Base-by-base conservation (phyloP, 768 basidiomycete species). In the Mycena indigotica region DNA sequence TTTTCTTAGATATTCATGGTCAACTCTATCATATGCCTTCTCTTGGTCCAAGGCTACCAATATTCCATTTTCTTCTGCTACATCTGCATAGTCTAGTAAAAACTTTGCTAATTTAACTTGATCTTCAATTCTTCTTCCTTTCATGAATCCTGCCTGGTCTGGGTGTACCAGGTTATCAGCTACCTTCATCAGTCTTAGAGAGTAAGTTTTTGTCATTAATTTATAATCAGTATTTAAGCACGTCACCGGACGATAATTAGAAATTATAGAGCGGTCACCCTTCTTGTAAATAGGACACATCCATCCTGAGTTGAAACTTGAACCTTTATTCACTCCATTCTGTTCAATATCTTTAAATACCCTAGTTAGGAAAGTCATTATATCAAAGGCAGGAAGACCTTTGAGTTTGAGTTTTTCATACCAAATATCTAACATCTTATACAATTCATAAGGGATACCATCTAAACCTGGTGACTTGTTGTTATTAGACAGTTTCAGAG, bases 61-160 rank as follows among this genome's bases (percentile, higher is more conserved):
- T 3, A 50, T 39, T 12, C 55, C 55, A 17, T 72, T 39, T 29
- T 48, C 51, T 40, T 65, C 60, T 25, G 17, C 55, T 23, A 32
- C 25, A 28, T 67, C 60, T 0, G 58, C 61, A 5, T 66, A 66
- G 1, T 51, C 23, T 0, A 65, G 35, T 30, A 72, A 60, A 0
- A 39, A n/a, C 38, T 67, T 49, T 0, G 68, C 38, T 0, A 72
- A 66, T 2, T 61, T 17, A 0, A 67, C 67, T 0, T 69, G 69
- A 50, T 74, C 61, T 0, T 62, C 60, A 2, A 75, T 72, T 0
- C 56, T 57, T 0, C 67, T 10, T 1, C 60, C 61, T 0, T 55
- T 65, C 0, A 75, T 51, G 8, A 75, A 75, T 0, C 72, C 72
- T 0, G 70, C 61, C 51, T 74, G 75, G 49, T 64, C 52, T 1